Evolutionary conservation across 176 grass and related monocot genomes (phyloP), one percentile per base, ranked within the genome.

Genomic region (Areca catechu): DNA sequence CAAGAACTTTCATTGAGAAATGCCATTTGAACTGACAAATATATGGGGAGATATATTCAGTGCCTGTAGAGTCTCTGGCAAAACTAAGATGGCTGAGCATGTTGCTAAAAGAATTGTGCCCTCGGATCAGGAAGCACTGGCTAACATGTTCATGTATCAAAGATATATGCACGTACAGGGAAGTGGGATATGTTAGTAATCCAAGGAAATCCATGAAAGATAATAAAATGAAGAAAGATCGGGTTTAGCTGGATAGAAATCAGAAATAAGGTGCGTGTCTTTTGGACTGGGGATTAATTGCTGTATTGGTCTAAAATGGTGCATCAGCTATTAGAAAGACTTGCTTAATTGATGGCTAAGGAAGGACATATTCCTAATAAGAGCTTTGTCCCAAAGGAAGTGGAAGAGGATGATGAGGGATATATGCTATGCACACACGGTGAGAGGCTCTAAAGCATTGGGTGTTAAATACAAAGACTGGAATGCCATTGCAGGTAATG

Each of bases 221-320:
- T 15, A 50, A 24, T 29, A 49, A 24, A 15, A 16, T 63, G 47
- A 63, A 63, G 47, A 50, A 63, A 63, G 61, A 63, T 63, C 61
- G 61, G 61, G 23, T 50, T 63, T 43, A 63, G 61, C 61, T 63
- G 61, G 61, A 63, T 63, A 63, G 61, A 63, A 63, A 19, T 63
- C 49, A 50, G 16, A 58, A 58, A 24, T 22, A 29, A 58, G 56
- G 24, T 58, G 16, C 22, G 24, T 63, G 61, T 50, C 4, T 63
- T 63, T 63, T 6, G 47, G 14, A 50, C 43, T 50, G 47, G 43
- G 19, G 61, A 50, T 14, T 3, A 50, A 50, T 24, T 63, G 61
- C 19, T 22, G n/a, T 20, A 63, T 24, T 47, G 25, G 20, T 63
- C 61, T 15, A 19, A 63, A 24, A 16, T 50, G 15, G 19, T 63